phyloP scores from a whole-genome alignment of 2,329 filamentous ascomycete species.

The Colletotrichum sp. region DNA sequence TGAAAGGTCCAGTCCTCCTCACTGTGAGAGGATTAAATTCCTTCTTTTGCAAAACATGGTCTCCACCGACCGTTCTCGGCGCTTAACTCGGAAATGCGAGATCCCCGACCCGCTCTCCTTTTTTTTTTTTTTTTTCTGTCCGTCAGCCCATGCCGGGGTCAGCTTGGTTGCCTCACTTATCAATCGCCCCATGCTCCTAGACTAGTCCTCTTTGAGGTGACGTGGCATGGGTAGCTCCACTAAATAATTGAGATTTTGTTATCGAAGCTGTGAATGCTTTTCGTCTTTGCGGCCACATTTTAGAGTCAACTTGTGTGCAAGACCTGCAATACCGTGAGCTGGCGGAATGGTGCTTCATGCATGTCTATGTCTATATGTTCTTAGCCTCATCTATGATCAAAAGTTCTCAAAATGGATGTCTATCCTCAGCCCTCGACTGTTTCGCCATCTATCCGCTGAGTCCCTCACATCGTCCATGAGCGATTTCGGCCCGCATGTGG shows the following conservation, averaged over 20 bases:
- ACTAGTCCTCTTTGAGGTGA: not conserved
- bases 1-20: not conserved
- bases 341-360: not conserved
- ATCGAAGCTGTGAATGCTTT: not conserved
- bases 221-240: not conserved
- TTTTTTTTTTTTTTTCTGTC: not conserved
- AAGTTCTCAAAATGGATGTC: not conserved
- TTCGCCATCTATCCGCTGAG: not conserved
- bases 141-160: not conserved
- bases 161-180: not conserved
- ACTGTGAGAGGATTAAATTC: not conserved
- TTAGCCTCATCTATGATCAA: not conserved
- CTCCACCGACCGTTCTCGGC: not conserved
- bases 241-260: not conserved
- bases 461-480: not conserved
- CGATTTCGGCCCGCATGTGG: not conserved
- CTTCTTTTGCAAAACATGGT: not conserved
- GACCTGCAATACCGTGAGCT: not conserved
- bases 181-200: not conserved
- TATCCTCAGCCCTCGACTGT: not conserved
- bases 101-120: not conserved
- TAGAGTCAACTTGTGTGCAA: not conserved
- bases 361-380: not conserved
- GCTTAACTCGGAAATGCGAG: not conserved
- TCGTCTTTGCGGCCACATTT: not conserved